phyloP scores from a whole-genome alignment of 441 rosid species.

The Gossypium schwendimanii region DNA sequence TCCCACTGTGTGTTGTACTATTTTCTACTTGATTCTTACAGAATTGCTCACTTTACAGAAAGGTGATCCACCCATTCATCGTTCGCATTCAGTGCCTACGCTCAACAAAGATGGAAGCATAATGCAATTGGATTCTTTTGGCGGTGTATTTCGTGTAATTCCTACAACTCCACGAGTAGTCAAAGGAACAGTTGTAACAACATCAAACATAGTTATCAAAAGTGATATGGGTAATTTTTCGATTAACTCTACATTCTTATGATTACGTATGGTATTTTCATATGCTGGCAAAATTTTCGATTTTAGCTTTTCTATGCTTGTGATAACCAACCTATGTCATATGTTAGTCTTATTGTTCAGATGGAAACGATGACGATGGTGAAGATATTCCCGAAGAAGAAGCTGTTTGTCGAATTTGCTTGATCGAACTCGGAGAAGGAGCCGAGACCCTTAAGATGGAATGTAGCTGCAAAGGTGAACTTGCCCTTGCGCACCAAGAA shows the following conservation, averaged over 20 bases:
- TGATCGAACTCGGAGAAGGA: slow-evolving; percentile 62
- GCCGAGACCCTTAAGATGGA: slow-evolving; percentile 67
- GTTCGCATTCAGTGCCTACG: slow-evolving; percentile 76
- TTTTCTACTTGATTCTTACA: slow-evolving; percentile 19
- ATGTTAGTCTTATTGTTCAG: slow-evolving; percentile 62
- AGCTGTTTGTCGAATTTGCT: slow-evolving; percentile 75
- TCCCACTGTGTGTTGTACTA: slow-evolving; percentile 3
- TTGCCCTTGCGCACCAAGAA: slow-evolving; percentile 65
- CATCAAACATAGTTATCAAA: slow-evolving; percentile 26
- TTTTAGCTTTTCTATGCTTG: slow-evolving; percentile 13
- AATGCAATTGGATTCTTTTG: slow-evolving; percentile 35
- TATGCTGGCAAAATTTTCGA: neutral
- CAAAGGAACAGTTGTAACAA: slow-evolving; percentile 23
- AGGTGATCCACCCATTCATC: slow-evolving; percentile 68
- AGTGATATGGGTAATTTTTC: slow-evolving; percentile 36
- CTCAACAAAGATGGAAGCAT: slow-evolving; percentile 53
- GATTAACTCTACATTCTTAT: too few relatives aligned
- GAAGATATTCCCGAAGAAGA: slow-evolving; percentile 68
- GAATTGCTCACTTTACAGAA: slow-evolving; percentile 44
- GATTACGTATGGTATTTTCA: neutral
- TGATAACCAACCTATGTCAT: slow-evolving; percentile 48
- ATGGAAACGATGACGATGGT: slow-evolving; percentile 38
- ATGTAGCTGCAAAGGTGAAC: slow-evolving; percentile 80
- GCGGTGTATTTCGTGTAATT: slow-evolving; percentile 60
- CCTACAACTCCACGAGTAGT: slow-evolving; percentile 44